Conservation (phyloP, 2,329 filamentous ascomycete species). For the Arthroderma sp. region DNA sequence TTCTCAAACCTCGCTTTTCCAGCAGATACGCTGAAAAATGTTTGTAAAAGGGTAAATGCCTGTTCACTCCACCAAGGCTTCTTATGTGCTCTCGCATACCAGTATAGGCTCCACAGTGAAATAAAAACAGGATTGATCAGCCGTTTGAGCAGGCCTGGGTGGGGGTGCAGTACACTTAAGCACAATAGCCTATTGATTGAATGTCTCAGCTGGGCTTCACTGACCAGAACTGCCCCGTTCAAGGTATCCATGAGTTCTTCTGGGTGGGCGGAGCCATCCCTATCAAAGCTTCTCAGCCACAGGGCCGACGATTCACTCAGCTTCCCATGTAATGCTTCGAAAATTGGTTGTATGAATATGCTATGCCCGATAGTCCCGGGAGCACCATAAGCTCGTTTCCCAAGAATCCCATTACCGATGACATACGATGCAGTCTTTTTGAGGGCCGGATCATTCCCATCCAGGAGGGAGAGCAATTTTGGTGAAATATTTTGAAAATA, state of each 20-base stretch:
- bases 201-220: slow-evolving; percentile 16
- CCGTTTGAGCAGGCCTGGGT: slow-evolving; percentile 30
- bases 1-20: slow-evolving; percentile 24
- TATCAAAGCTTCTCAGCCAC: slow-evolving; percentile 19
- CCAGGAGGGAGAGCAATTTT: slow-evolving; percentile 27
- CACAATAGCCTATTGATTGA: slow-evolving; percentile 24
- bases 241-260: neutral
- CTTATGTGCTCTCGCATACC: slow-evolving; percentile 22
- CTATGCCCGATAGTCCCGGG: slow-evolving; percentile 28
- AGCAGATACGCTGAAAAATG: slow-evolving; percentile 30
- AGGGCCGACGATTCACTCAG: slow-evolving; percentile 14
- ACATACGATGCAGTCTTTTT: slow-evolving; percentile 30
- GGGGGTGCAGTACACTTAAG: slow-evolving; percentile 29
- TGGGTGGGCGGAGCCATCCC: slow-evolving; percentile 8
- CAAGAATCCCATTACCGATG: slow-evolving; percentile 31
- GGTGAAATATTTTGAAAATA: slow-evolving; percentile 29
- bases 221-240: slow-evolving; percentile 14
- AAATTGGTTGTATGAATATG: slow-evolving; percentile 30
- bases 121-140: slow-evolving; percentile 27
- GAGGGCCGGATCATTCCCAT: slow-evolving; percentile 27
- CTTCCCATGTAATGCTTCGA: slow-evolving; percentile 24
- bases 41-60: slow-evolving; percentile 22
- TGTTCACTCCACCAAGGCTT: slow-evolving; percentile 17
- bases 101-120: slow-evolving; percentile 30
- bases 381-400: slow-evolving; percentile 27